These are phyloP conservation scores for Cercospora brassicicola DNA, from an alignment of 2,329 filamentous ascomycete species.

Conservation along the genomic window DNA sequence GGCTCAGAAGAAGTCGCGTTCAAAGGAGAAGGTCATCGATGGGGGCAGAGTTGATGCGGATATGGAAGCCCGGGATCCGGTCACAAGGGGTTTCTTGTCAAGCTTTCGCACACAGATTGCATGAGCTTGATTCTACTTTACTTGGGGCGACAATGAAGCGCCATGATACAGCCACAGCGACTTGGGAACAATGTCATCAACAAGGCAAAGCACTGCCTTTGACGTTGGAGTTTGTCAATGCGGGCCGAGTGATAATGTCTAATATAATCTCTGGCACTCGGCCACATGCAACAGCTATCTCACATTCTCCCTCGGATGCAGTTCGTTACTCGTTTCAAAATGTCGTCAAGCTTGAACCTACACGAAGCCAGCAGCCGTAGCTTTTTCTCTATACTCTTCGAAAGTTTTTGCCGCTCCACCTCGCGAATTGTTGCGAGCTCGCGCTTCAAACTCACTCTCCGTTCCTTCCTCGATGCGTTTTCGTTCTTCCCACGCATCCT, in stretches of 20 bases:
- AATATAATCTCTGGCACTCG: neutral
- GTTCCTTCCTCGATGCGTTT: constrained; percentile 33
- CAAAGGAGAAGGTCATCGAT: neutral
- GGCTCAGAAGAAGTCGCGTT: neutral
- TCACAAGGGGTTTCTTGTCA: constrained; percentile 16
- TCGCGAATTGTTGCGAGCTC: constrained; percentile 34
- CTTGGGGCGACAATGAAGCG: neutral
- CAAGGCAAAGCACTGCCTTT: neutral
- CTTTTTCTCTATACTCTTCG: constrained; percentile 51
- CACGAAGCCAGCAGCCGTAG: constrained; percentile 38
- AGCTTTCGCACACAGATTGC: constrained; percentile 15
- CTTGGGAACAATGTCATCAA: neutral
- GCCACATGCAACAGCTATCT: neutral
- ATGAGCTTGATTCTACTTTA: constrained; percentile 8
- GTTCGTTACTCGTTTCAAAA: neutral
- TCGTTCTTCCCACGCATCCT: constrained; percentile 49
- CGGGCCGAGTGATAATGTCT: neutral
- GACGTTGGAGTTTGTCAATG: neutral
- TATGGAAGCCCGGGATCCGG: neutral
- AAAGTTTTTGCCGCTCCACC: constrained; percentile 42
- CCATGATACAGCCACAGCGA: neutral
- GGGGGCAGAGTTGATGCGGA: neutral
- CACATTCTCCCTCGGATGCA: neutral
- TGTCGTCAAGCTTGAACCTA: constrained; percentile 5
- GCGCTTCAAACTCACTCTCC: constrained; percentile 32